Evolutionary conservation across 2,329 filamentous ascomycete genomes (phyloP), one percentile per base, ranked within the genome.

Genomic region (Xylaria sp.): DNA sequence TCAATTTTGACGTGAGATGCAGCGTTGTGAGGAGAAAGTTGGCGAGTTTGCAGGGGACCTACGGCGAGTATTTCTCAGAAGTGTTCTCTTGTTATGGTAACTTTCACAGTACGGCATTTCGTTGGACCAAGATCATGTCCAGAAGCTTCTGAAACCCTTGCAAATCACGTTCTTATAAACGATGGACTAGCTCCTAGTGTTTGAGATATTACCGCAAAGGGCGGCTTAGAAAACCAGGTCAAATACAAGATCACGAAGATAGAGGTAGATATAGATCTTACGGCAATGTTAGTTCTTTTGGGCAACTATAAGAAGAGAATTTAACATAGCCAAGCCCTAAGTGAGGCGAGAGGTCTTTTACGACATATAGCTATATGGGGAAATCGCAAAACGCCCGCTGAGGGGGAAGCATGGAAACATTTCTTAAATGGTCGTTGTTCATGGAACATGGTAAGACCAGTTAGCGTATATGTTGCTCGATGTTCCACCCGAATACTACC

Each of bases 1-100:
- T 97, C 93, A 94, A 94, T 83, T 55, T 84, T 97, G 36, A 84
- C 87, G 5, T 97, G 93, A 93, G 93, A 97, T 78, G 88, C 97
- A 84, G 64, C 87, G 81, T 43, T 97, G 93, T 93, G 90, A 84
- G 59, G 87, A 96, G 77, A 93, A 91, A 81, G 93, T 97, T 0
- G 92, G 92, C 8, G 91, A 96, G 82, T 78, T 97, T 70, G 92
- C 93, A 15, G 89, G 25, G 20, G 36, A 39, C 52, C 2, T 46
- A 8, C 30, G 25, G 18, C 1, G 5, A 45, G 41, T 43, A 20
- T n/a, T 43, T 43, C 18, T 43, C 18, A 2, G 41, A 10, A 10
- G 12, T 43, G 2, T 20, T 43, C 18, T 20, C 41, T 8, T n/a
- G 1, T 8, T 20, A n/a, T n/a, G 41, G 8, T 9, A 9, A 9